Percentiles rank a stretch among this genome's conserved stretches.
These are phyloP conservation scores for Tricholoma matsutake DNA, from an alignment of 768 basidiomycete species.

Conservation along the genomic window DNA sequence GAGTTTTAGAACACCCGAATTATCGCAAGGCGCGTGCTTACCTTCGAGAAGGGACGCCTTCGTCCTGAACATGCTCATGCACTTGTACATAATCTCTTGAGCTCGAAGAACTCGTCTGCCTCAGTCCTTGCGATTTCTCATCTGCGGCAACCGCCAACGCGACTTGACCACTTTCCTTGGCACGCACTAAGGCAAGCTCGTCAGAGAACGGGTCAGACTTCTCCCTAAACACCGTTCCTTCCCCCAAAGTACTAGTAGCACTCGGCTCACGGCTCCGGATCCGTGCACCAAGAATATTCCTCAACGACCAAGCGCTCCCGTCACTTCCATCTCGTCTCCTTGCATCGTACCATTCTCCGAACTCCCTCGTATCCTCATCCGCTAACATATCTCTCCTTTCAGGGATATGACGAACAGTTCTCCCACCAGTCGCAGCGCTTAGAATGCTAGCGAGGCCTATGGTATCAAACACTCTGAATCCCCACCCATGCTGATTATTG, in stretches of 20 bases:
- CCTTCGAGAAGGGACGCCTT: slow-evolving; percentile 16
- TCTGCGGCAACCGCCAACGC: slow-evolving; percentile 12
- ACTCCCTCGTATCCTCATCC: slow-evolving; percentile 63
- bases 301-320: slow-evolving; percentile 55
- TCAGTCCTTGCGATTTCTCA: slow-evolving; percentile 23
- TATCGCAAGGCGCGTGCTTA: slow-evolving; percentile 32
- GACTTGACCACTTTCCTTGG: slow-evolving; percentile 29
- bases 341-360: slow-evolving; percentile 39
- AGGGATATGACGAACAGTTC: slow-evolving; percentile 21
- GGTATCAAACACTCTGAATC: slow-evolving; percentile 17
- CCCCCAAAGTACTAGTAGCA: slow-evolving; percentile 23
- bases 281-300: slow-evolving; percentile 39
- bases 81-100: slow-evolving; percentile 38
- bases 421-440: slow-evolving; percentile 24
- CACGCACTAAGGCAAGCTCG: slow-evolving; percentile 34
- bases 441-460: slow-evolving; percentile 30
- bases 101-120: slow-evolving; percentile 39
- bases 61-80: slow-evolving; percentile 17
- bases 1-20: slow-evolving; percentile 22
- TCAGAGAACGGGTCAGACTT: slow-evolving; percentile 53
- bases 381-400: slow-evolving; percentile 70
- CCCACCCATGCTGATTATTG: slow-evolving; percentile 11
- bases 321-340: slow-evolving; percentile 37
- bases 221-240: slow-evolving; percentile 35
- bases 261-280: slow-evolving; percentile 41